Evolutionary conservation across 495 filamentous ascomycete genomes (phyloP), one percentile per base, ranked within the genome.

Genomic region (Lentithecium fluviatile): DNA sequence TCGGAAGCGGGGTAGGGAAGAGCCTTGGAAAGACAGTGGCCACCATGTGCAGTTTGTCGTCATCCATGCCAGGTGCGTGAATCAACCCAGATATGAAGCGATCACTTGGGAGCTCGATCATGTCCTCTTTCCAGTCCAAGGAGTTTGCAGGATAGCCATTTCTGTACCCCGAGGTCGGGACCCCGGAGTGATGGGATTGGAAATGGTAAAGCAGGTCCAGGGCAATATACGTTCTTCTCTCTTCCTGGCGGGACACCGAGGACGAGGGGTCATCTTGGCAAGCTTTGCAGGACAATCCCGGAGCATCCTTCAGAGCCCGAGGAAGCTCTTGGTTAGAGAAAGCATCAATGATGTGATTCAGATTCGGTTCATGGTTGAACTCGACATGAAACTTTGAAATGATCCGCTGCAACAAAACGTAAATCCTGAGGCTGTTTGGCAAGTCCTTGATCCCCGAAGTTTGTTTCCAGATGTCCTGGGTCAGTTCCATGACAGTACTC

Each of bases 121-220:
- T 90, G 56, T 90, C 79, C 45, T 73, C 70, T 49, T 76, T 79
- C 88, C 88, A 91, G 70, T 90, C 80, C 15, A 78, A 70, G 13
- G 67, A 56, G 48, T 69, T 56, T 24, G 56, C 34, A 23, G 63
- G 46, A 13, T 66, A 59, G 23, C 63, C 60, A 52, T 36, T 56
- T 17, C 55, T 52, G 23, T 56, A 57, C 60, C 38, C 73, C 66
- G 56, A 60, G 57, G 64, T 73, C 50, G 52, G 58, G 38, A 67
- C 54, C 56, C 73, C 66, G 25, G 81, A 64, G 69, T 91, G 88
- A 46, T 75, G 73, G 52, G 75, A 74, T 50, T 86, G 80, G 64
- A 90, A 91, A 74, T 91, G 88, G 46, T 79, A 83, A 49, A 86
- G 74, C 20, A 91, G 71, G 56, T 85, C 79, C 24, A 79, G 77